Evolutionary conservation across 106 monocot genomes (phyloP), one percentile per base, ranked within the genome.

Genomic region (Dendrobium nobile): DNA sequence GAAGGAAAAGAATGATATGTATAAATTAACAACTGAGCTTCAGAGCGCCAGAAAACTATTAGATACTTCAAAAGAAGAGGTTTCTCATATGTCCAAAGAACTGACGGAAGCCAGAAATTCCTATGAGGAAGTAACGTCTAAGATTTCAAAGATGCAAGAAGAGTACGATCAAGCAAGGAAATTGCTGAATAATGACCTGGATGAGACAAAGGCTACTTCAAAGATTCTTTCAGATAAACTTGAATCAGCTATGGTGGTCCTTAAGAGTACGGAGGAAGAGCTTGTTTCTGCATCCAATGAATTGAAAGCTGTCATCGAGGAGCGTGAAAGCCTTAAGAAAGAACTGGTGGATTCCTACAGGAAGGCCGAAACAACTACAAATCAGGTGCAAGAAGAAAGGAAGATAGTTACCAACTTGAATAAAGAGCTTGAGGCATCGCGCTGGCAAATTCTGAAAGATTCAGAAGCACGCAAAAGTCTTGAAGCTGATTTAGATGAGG

Each of bases 321-420:
- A 85, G 41, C 89, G 77, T 37, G 93, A 91, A 22, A 84, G 79
- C 77, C 78, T 95, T 43, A 86, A 93, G 84, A 91, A 79, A 68
- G 95, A 99, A 75, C 56, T 99, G 64, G 24, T 91, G 45, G 91
- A 89, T 55, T 77, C 82, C 28, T 88, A 91, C 59, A 88, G 85
- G 77, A 87, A 85, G 48, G 64, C 84, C 37, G 93, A 93, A 79
- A 78, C 83, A 5, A 70, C 82, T 16, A 22, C 59, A 20, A 67
- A 78, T 5, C 92, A 92, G 26, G 79, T 95, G 76, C 79, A 87
- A 70, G 91, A 91, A 82, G 98, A 91, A 85, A 92, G 79, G 44
- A 86, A 85, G 19, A 5, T 68, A 65, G 88, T 93, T 77, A 61
- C 82, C 41, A 58, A 75, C 33, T 76, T 99, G 45, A 91, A 87